phyloP scores from a whole-genome alignment of 352 stramenopile genomes.

The Globisporangium irregulare region DNA sequence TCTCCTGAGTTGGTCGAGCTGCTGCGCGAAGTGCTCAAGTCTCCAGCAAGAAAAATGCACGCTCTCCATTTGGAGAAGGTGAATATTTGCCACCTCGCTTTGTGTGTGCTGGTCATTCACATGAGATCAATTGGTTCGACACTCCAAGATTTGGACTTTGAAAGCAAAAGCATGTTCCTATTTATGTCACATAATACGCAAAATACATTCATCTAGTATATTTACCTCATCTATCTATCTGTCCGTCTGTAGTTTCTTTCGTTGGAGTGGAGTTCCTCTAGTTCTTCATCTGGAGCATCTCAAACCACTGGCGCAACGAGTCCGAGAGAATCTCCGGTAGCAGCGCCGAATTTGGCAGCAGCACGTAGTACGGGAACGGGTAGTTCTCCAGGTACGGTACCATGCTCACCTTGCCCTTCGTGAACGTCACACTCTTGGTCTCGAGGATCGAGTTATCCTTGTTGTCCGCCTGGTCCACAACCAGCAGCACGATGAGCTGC shows the following conservation, averaged over 20 bases:
- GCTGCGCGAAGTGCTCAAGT: too few relatives aligned
- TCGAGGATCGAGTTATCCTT: conserved; percentile 95
- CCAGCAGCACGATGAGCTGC: conserved; percentile 98
- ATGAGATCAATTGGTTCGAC: too few relatives aligned
- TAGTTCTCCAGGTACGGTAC: conserved; percentile 99
- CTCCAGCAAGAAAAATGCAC: too few relatives aligned
- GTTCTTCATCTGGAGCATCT: conserved; percentile 91
- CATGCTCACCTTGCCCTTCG: conserved; percentile 95
- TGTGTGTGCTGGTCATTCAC: too few relatives aligned
- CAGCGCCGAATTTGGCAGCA: conserved; percentile 93
- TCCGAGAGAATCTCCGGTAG: conserved; percentile 99
- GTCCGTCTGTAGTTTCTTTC: neutral
- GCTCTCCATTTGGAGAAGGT: too few relatives aligned
- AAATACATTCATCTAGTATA: too few relatives aligned
- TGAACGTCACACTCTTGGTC: conserved; percentile 97
- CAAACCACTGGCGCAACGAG: conserved; percentile 99
- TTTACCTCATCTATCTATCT: neutral
- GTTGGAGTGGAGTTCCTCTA: conserved; percentile 10
- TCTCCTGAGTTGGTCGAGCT: too few relatives aligned
- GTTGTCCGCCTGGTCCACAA: conserved; percentile 90
- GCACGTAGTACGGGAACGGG: conserved; percentile 99
- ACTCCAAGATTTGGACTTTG: too few relatives aligned
- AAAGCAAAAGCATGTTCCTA: neutral
- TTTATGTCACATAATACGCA: neutral
- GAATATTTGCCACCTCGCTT: too few relatives aligned